Evolutionary conservation across 2,329 filamentous ascomycete genomes (phyloP), one percentile per base, ranked within the genome.

Genomic region (Fusarium paranaense): DNA sequence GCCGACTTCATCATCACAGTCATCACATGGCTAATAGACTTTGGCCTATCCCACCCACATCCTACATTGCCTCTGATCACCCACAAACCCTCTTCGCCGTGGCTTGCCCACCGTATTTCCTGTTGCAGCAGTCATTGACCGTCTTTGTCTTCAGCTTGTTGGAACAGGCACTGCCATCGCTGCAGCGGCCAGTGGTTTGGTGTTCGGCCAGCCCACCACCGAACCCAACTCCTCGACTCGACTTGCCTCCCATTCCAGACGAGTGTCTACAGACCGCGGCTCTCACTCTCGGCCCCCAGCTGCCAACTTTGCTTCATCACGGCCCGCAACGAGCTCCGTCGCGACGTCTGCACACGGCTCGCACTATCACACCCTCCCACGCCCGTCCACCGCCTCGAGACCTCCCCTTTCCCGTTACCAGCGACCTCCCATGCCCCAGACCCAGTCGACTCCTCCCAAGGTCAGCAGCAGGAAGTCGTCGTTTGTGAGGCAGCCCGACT

Each of bases 161-260:
- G 89, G 89, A 82, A 87, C 89, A 76, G 88, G 89, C 81, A 89
- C 89, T 82, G 89, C 88, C 74, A 87, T 90, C 80, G 89, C 89
- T 82, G 88, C 89, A 78, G 89, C 89, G 76, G 86, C 88, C 81
- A 86, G 85, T 76, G 89, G 89, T 76, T 83, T 91, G 71, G 88
- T 88, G 74, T 90, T 91, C 81, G 89, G 88, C 75, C 88, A 90
- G 80, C 83, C 86, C 52, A 79, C 86, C 52, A 79, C 82, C 75
- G 86, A 89, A 75, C 78, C 83, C 70, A 81, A 79, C 60, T 74
- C 79, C 65, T 68, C 77, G 65, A 75, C 73, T 71, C 78, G 76
- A 73, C 76, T 71, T 70, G 66, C 68, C 69, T 77, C 75, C 56
- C 80, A 78, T 70, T 77, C 72, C 64, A 78, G 76, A 75, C 75